phyloP scores from a whole-genome alignment of 805 yeast species.

The Cyberlindnera sargentensis region DNA sequence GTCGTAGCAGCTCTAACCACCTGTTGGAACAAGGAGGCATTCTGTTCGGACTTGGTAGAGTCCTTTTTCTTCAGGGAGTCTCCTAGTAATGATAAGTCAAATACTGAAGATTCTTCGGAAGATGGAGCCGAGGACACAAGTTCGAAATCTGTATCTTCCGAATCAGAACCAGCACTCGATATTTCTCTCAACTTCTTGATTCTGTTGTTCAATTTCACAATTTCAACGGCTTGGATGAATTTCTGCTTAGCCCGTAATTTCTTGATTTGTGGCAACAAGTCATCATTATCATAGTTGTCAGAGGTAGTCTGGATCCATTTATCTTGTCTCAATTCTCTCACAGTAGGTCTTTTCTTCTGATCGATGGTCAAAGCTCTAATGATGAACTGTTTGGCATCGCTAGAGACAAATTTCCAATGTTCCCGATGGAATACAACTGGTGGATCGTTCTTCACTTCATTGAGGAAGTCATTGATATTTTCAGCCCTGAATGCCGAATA shows the following conservation, averaged over 20 bases:
- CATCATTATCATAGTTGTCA: slow-evolving; percentile 39
- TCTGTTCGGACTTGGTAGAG: slow-evolving; percentile 22
- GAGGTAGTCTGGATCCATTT: slow-evolving; percentile 63
- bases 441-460: slow-evolving; percentile 64
- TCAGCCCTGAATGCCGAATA: slow-evolving; percentile 89
- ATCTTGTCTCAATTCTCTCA: slow-evolving; percentile 54
- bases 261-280: slow-evolving; percentile 75
- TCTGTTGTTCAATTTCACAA: slow-evolving; percentile 75
- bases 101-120: slow-evolving; percentile 3
- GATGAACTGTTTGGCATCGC: slow-evolving; percentile 76
- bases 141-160: slow-evolving; percentile 17
- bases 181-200: slow-evolving; percentile 58
- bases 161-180: slow-evolving; percentile 47
- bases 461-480: slow-evolving; percentile 69
- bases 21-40: slow-evolving; percentile 57
- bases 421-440: slow-evolving; percentile 81
- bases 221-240: slow-evolving; percentile 79
- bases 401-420: slow-evolving; percentile 79
- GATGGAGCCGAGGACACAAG: slow-evolving; percentile 5
- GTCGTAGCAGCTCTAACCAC: slow-evolving; percentile 62
- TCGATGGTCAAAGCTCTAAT: slow-evolving; percentile 60
- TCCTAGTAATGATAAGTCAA: slow-evolving; percentile 20
- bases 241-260: slow-evolving; percentile 78
- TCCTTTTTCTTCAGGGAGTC: slow-evolving; percentile 10
- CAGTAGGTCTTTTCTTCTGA: slow-evolving; percentile 64